Evolutionary conservation across 208 protist species (phyloP).

Genomic region (Crithidia bombi): DNA sequence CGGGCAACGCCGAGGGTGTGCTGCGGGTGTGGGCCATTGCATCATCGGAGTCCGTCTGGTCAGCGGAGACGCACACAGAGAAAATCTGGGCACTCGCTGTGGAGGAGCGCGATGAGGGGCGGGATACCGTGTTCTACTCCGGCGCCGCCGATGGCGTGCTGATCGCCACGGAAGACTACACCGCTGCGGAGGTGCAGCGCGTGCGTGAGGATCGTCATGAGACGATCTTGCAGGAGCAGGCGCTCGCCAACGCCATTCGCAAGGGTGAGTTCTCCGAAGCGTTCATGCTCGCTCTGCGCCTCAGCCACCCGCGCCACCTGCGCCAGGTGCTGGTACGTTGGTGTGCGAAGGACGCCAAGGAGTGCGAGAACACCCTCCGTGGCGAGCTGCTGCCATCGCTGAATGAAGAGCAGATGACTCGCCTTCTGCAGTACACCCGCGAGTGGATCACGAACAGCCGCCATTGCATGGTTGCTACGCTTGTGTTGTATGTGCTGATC

Average conservation of each 20-base stretch:
- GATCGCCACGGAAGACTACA: constrained; percentile 89
- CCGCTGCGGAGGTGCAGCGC: constrained; percentile 81
- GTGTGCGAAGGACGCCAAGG: constrained; percentile 56
- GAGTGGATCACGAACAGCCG: constrained; percentile 93
- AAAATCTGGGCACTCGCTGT: constrained; percentile 87
- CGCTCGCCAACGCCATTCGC: constrained; percentile 84
- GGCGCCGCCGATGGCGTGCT: constrained; percentile 89
- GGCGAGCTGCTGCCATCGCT: constrained; percentile 62
- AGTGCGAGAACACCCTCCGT: constrained; percentile 71
- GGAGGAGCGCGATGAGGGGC: constrained; percentile 30
- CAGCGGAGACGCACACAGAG: constrained; percentile 77
- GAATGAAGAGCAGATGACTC: constrained; percentile 62
- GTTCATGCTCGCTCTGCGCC: constrained; percentile 80
- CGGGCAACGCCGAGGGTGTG: constrained; percentile 86
- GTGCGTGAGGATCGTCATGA: constrained; percentile 68
- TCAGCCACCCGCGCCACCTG: constrained; percentile 90
- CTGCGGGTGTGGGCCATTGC: constrained; percentile 91
- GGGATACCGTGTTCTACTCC: constrained; percentile 70
- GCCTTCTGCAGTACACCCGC: constrained; percentile 88
- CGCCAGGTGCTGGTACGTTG: constrained; percentile 80
- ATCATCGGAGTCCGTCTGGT: constrained; percentile 81
- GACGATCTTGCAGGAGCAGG: constrained; percentile 81
- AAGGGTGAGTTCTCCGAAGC: constrained; percentile 76
- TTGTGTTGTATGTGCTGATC: constrained; percentile 74
- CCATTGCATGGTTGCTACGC: constrained; percentile 74